phyloP scores from a whole-genome alignment of 2,329 filamentous ascomycete genomes.

The Onygenales sp. region DNA sequence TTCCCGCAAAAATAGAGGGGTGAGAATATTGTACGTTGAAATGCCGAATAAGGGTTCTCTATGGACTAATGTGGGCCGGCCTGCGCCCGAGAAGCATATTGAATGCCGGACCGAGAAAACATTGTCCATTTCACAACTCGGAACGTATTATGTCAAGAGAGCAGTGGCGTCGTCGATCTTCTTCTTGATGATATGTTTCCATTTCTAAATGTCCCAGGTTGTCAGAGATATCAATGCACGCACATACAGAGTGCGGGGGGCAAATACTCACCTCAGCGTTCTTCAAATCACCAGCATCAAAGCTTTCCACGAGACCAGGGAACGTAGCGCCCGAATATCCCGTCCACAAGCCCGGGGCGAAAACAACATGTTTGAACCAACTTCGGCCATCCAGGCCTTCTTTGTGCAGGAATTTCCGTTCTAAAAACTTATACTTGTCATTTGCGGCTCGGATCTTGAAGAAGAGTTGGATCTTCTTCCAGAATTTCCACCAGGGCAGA shows the following conservation, averaged over 20 bases:
- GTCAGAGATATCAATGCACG: slow-evolving; percentile 3
- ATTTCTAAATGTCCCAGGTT: slow-evolving; percentile 24
- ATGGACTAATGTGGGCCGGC: not conserved
- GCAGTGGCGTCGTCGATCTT: slow-evolving; percentile 23
- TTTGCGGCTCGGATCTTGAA: slow-evolving; percentile 60
- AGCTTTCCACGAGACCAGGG: slow-evolving; percentile 53
- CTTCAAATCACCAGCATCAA: slow-evolving; percentile 41
- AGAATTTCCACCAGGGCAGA: slow-evolving; percentile 71
- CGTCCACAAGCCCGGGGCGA: slow-evolving; percentile 84
- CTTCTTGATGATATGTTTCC: slow-evolving; percentile 28
- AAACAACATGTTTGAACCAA: slow-evolving; percentile 95
- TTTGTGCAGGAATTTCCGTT: slow-evolving; percentile 68
- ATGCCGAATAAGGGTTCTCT: not conserved
- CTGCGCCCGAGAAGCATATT: not conserved
- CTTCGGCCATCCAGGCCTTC: slow-evolving; percentile 65
- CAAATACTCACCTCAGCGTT: slow-evolving; percentile 43
- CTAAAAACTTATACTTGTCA: slow-evolving; percentile 71
- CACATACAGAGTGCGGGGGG: not conserved
- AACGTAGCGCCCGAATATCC: slow-evolving; percentile 71
- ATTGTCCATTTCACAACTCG: not conserved
- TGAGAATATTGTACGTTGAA: not conserved
- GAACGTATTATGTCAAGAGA: not conserved
- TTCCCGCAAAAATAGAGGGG: not conserved
- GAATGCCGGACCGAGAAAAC: not conserved
- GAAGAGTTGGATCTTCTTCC: slow-evolving; percentile 56